A percentile compares a stretch with the other conserved stretches of the same genome.
Evolutionary conservation across 2,329 filamentous ascomycete species (phyloP).

Genomic region (Fusarium concolor): DNA sequence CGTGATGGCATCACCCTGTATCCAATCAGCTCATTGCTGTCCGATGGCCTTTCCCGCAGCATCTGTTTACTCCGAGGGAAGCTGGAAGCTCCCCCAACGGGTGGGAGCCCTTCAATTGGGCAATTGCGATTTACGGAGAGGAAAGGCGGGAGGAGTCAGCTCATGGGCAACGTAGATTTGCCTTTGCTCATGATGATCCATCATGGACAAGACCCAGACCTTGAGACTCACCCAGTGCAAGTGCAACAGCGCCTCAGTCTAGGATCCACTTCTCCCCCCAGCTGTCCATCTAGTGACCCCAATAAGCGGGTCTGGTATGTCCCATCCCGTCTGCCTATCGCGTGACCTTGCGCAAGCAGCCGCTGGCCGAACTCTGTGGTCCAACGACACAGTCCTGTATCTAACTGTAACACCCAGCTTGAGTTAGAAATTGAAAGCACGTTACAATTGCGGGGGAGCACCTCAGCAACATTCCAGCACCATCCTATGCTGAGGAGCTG

Average conservation of each 20-base stretch:
- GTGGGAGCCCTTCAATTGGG: slow-evolving; percentile 18
- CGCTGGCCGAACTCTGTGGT: slow-evolving; percentile 38
- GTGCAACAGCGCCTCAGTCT: slow-evolving; percentile 2
- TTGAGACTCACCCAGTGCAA: slow-evolving; percentile 5
- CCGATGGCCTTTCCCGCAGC: slow-evolving; percentile 26
- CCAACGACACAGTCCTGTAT: no score
- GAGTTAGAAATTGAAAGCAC: slow-evolving; percentile 7
- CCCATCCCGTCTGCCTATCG: slow-evolving; percentile 47
- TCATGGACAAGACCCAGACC: slow-evolving; percentile 15
- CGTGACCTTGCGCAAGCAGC: slow-evolving; percentile 51
- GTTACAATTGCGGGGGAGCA: slow-evolving; percentile 21
- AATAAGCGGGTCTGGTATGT: slow-evolving; percentile 35
- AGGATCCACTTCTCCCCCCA: slow-evolving; percentile 5
- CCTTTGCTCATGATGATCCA: slow-evolving; percentile 23
- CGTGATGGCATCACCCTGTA: slow-evolving; percentile 44
- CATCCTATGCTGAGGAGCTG: background rate
- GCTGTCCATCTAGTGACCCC: slow-evolving; percentile 7
- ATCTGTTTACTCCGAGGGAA: background rate
- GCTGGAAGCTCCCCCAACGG: slow-evolving; percentile 21
- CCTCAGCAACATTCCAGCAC: slow-evolving; percentile 8
- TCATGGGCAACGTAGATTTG: background rate
- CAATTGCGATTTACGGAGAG: slow-evolving; percentile 26
- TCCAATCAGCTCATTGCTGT: slow-evolving; percentile 47
- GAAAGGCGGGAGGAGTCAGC: slow-evolving; percentile 21
- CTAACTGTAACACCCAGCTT: background rate